Evolutionary conservation across 1,139 yeast species (phyloP).

Genomic region (Saccharomyces hybrid): DNA sequence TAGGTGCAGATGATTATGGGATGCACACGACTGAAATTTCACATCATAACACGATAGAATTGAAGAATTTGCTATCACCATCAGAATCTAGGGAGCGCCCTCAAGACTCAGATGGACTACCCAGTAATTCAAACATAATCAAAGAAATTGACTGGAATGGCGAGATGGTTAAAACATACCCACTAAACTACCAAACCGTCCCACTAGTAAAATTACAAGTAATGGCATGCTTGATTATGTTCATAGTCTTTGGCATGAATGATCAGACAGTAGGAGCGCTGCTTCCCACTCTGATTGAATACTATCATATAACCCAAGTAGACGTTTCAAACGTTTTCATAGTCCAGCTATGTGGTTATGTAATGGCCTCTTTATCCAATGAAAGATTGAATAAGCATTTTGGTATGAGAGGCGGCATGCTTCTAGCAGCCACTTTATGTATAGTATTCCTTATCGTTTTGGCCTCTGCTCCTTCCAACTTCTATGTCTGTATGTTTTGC

Average conservation of each 20-base stretch:
- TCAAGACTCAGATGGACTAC: not conserved
- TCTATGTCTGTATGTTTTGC: constrained; percentile 33
- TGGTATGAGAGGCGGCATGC: constrained; percentile 29
- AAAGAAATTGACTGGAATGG: constrained; percentile 23
- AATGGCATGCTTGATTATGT: constrained; percentile 23
- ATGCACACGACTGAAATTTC: not conserved
- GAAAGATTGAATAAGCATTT: constrained; percentile 23
- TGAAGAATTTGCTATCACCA: not conserved
- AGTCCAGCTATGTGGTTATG: constrained; percentile 27
- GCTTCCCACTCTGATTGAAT: constrained; percentile 25
- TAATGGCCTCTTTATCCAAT: constrained; percentile 24
- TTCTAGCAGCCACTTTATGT: constrained; percentile 16
- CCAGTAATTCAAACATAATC: constrained; percentile 1
- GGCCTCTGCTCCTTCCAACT: constrained; percentile 19
- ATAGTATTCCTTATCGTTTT: constrained; percentile 18
- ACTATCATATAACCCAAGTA: constrained; percentile 23
- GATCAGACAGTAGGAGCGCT: constrained; percentile 31
- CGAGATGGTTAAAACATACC: constrained; percentile 20
- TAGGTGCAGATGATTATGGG: not conserved
- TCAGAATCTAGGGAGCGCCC: not conserved
- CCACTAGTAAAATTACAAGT: constrained; percentile 25
- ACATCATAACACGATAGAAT: not conserved
- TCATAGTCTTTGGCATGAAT: constrained; percentile 29
- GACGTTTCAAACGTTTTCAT: constrained; percentile 26
- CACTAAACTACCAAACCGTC: constrained; percentile 22